Evolutionary conservation across 2,329 filamentous ascomycete species (phyloP).

Genomic region (Fusarium guadeloupense): DNA sequence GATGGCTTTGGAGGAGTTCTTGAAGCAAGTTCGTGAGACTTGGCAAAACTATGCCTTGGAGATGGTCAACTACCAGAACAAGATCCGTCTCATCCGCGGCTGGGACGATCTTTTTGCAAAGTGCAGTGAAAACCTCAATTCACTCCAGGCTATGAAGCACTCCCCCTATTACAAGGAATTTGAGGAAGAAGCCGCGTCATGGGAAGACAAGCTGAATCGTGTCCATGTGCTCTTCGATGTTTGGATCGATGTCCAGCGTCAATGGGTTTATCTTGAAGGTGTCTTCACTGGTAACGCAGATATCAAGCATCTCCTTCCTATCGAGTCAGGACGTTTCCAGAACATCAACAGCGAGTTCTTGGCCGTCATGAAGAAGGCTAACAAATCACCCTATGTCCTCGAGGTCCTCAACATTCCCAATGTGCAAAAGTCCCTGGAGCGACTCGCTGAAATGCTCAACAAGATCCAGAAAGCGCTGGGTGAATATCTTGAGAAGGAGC

Average conservation of each 20-base stretch:
- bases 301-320: constrained; percentile 96
- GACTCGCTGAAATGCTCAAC: constrained; percentile 94
- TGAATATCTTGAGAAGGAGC: constrained; percentile 97
- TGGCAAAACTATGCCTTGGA: constrained; percentile 97
- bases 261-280: constrained; percentile 99
- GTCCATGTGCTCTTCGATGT: constrained; percentile 98
- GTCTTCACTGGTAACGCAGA: constrained; percentile 99
- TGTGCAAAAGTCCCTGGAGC: constrained; percentile 94
- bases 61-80: constrained; percentile 96
- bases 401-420: constrained; percentile 96
- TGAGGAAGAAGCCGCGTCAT: constrained; percentile 93
- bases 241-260: constrained; percentile 99
- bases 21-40: constrained; percentile 94
- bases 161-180: constrained; percentile 99
- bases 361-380: constrained; percentile 99
- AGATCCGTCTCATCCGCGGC: constrained; percentile 94
- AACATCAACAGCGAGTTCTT: constrained; percentile 99
- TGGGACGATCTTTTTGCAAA: constrained; percentile 99
- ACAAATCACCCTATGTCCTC: constrained; percentile 93
- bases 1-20: constrained; percentile 97
- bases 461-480: constrained; percentile 99
- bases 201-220: constrained; percentile 98
- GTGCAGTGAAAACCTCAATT: constrained; percentile 97
- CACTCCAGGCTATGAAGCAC: constrained; percentile 97
- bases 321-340: constrained; percentile 95